phyloP scores from a whole-genome alignment of 768 basidiomycete species.

The Mycena amicta region DNA sequence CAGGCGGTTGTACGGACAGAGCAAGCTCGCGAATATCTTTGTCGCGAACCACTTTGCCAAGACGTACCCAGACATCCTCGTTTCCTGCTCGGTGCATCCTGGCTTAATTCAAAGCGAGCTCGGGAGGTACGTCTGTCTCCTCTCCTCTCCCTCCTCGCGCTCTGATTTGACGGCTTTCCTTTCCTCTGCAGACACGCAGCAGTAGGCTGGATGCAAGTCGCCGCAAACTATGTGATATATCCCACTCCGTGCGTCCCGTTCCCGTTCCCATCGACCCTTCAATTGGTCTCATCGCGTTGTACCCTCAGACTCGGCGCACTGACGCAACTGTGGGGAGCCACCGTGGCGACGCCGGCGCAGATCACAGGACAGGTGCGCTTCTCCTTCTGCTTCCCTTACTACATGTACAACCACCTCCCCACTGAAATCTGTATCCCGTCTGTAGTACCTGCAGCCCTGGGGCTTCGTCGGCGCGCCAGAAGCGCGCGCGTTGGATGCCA shows the following conservation, averaged over 20 bases:
- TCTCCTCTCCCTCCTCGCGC: no score
- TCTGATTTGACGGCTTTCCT: no score
- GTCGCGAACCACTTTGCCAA: constrained; percentile 31
- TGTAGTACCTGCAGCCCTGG: constrained; percentile 40
- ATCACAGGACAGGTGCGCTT: constrained; percentile 7
- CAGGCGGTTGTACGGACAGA: constrained; percentile 10
- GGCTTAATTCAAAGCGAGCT: constrained; percentile 27
- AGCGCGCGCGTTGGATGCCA: constrained; percentile 29
- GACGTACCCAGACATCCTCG: constrained; percentile 29
- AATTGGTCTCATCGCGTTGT: no score
- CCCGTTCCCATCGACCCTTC: no score
- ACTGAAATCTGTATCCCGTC: not conserved
- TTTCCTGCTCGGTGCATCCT: constrained; percentile 31
- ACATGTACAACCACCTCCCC: no score
- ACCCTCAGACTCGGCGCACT: constrained; percentile 16
- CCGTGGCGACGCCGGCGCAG: constrained; percentile 8
- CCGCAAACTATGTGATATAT: not conserved
- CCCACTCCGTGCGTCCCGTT: constrained; percentile 8
- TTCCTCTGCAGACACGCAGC: constrained; percentile 4
- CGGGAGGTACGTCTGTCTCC: constrained; percentile 12
- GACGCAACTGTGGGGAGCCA: constrained; percentile 16
- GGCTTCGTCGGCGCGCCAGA: constrained; percentile 30
- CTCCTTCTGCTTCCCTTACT: not conserved
- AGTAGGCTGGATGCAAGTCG: not conserved
- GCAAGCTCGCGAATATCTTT: constrained; percentile 30